These are phyloP conservation scores for Rhododendron williamsianum DNA, from an alignment of 148 eudicot genomes.

Conservation along the genomic window DNA sequence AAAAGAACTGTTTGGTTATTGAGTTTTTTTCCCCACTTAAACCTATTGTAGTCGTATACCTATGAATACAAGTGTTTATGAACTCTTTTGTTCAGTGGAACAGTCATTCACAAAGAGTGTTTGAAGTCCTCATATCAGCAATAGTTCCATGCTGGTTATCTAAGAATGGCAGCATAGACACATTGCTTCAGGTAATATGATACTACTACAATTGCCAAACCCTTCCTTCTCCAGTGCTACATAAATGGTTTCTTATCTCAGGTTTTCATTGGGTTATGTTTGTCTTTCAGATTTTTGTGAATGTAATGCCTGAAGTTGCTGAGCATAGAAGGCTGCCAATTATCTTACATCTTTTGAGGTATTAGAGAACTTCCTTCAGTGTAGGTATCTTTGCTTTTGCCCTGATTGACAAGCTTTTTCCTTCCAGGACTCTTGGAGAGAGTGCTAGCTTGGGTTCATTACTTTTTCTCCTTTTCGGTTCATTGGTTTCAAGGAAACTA, in stretches of 20 bases:
- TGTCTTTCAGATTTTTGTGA: constrained; percentile 55
- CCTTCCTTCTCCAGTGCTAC: neutral
- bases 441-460: constrained; percentile 63
- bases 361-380: neutral
- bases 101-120: constrained; percentile 64
- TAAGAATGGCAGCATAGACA: constrained; percentile 31
- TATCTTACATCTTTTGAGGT: constrained; percentile 61
- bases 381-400: neutral
- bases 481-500: constrained; percentile 48
- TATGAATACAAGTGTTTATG: neutral
- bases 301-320: constrained; percentile 64
- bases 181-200: constrained; percentile 59
- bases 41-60: neutral
- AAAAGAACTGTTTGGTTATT: neutral
- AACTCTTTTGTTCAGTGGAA: constrained; percentile 42
- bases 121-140: constrained; percentile 75
- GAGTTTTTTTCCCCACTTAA: neutral
- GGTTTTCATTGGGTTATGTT: constrained; percentile 5
- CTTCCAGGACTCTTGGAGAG: constrained; percentile 71
- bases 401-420: constrained; percentile 9
- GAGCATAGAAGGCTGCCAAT: constrained; percentile 70
- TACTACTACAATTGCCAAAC: neutral
- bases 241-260: neutral
- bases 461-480: constrained; percentile 66
- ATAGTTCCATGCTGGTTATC: constrained; percentile 84